Evolutionary conservation across 495 filamentous ascomycete genomes (phyloP), one percentile per base, ranked within the genome.

Genomic region (Neurospora africana): DNA sequence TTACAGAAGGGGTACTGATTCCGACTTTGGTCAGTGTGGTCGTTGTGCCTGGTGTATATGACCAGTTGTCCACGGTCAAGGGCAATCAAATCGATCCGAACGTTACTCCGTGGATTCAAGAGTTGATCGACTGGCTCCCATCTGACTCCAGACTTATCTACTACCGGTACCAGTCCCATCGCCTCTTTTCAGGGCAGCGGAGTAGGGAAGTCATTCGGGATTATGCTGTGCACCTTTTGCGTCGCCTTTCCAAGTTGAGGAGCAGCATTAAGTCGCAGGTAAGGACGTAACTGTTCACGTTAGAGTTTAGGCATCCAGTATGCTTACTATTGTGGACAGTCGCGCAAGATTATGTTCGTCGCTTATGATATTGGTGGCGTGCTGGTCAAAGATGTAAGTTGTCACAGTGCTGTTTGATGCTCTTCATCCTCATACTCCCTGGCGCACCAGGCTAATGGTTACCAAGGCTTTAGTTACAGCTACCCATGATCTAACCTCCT

Each of bases 331-430:
- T 1, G 19, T 43, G 10, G 30, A 21, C 38, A 74, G 72, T 68
- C 47, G 5, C 74, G 75, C 33, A 71, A 71, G 3, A 75, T 77
- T 37, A 7, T 47, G 5, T 75, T 77, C 61, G 35, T 77, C 70
- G 70, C 71, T n/a, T 72, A 71, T 61, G 75, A 77, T 67, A 68
- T 77, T 40, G 75, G 74, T 17, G 75, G 75, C 13, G 68, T 72
- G n/a, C 61, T 77, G 37, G 74, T 77, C 33, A 77, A 77, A 67
- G 74, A 75, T 53, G 40, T 43, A 19, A 43, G 40, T n/a, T 43
- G 15, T 6, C 40, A 19, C 17, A 43, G 40, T 43, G 40, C 40
- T 19, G 17, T 43, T 43, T 1, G 13, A n/a, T 2, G 17, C 19
- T 5, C 4, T 43, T 1, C 39, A 43, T 43, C 5, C 1, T n/a